Evolutionary conservation across 169 alveolate species (phyloP).

Genomic region (Plasmodium berghei): DNA sequence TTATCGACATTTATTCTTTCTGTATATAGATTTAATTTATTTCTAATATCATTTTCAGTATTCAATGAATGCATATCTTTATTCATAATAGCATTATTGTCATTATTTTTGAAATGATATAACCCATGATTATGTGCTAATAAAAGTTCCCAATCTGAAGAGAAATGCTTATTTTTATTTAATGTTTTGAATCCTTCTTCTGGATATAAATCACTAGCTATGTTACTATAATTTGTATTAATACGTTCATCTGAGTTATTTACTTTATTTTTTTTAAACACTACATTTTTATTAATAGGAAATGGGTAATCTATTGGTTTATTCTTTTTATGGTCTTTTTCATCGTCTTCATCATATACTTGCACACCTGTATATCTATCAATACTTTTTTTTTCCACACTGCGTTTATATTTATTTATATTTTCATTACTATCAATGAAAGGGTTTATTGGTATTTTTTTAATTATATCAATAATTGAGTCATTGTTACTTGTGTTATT

Average conservation of each 20-base stretch:
- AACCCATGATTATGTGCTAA: slow-evolving; percentile 81
- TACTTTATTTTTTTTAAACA: slow-evolving; percentile 59
- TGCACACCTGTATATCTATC: slow-evolving; percentile 65
- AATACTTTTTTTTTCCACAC: slow-evolving; percentile 44
- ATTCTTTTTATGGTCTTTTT: slow-evolving; percentile 34
- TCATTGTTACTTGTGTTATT: slow-evolving; percentile 19
- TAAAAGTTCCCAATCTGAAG: slow-evolving; percentile 79
- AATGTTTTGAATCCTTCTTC: slow-evolving; percentile 72
- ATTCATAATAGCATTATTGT: slow-evolving; percentile 49
- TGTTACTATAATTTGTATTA: slow-evolving; percentile 64
- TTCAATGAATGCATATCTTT: slow-evolving; percentile 45
- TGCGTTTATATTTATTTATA: slow-evolving; percentile 54
- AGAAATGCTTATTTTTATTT: slow-evolving; percentile 54
- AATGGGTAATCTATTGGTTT: slow-evolving; percentile 37
- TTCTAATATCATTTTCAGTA: slow-evolving; percentile 77
- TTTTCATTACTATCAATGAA: slow-evolving; percentile 74
- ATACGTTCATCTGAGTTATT: slow-evolving; percentile 69
- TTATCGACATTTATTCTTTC: slow-evolving; percentile 84
- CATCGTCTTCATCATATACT: slow-evolving; percentile 45
- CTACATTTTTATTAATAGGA: slow-evolving; percentile 27
- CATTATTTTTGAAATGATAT: slow-evolving; percentile 64
- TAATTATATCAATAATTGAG: slow-evolving; percentile 38
- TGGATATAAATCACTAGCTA: slow-evolving; percentile 43
- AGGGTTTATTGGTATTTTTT: slow-evolving; percentile 68
- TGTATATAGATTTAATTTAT: slow-evolving; percentile 77